Evolutionary conservation across 148 eudicot genomes (phyloP), one percentile per base, ranked within the genome.

Genomic region (Hydrangea macrophylla): DNA sequence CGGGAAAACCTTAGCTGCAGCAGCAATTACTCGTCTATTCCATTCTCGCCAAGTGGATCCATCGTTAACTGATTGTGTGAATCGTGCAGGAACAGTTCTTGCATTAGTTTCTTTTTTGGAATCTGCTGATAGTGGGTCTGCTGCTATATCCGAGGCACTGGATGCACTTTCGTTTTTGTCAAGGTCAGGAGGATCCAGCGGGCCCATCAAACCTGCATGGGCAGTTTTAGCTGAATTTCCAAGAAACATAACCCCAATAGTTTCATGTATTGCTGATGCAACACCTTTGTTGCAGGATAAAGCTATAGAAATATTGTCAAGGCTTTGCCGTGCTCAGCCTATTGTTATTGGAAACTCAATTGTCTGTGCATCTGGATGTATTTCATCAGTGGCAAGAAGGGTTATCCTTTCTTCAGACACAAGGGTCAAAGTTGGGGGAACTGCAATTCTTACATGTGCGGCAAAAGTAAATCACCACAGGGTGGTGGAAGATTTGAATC

Each of bases 1-100:
- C 55, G 96, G 97, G 57, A 94, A 82, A 82, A 85, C 85, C 57
- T 96, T 82, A 75, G 99, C 88, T 10, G 97, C 99, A 73, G 97
- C 99, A 53, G 96, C 97, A 68, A 80, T 91, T 75, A 88, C 96
- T 25, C 92, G 96, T 59, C 83, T 94, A 65, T 84, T 94, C 68
- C 83, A 55, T 59, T 76, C 79, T 54, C 88, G 87, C 73, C 68
- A 58, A 40, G 79, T 85, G 60, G 89, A 91, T 82, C 79, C 85
- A 70, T 75, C 80, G 40, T 44, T 91, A 58, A 84, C 80, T 58
- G 97, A 84, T 50, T 87, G 85, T 65, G 86, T 94, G 42, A 87
- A 88, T 74, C 93, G 82, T 67, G 82, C 83, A 44, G 93, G 92
- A 60, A 94, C 99, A 25, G 90, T 94, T 44, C 88, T 94, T 80